These are phyloP conservation scores for Phytopythium oedochilum DNA, from an alignment of 352 stramenopile species.

Conservation along the genomic window DNA sequence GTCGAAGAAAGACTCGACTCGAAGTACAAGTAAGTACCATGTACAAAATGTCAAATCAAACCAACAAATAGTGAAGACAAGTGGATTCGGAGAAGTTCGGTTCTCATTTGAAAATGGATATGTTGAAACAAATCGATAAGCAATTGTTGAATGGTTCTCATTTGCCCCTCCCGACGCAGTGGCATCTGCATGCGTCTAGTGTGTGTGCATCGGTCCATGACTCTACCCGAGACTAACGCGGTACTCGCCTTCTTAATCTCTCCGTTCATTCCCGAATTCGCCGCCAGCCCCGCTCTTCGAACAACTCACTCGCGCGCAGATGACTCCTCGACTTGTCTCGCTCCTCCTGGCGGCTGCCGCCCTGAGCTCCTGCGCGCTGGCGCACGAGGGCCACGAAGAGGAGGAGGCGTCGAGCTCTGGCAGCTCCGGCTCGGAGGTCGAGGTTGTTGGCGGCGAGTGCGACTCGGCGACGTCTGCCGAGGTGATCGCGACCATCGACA, in stretches of 20 bases:
- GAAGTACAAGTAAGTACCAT: no score
- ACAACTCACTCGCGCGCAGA: not conserved
- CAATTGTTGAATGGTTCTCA: no score
- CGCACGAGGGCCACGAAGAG: not conserved
- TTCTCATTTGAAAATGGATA: no score
- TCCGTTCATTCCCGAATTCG: not conserved
- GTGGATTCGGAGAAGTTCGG: no score
- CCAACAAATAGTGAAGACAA: no score
- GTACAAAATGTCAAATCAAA: no score
- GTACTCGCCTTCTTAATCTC: not conserved
- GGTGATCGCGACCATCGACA: slow-evolving; percentile 30
- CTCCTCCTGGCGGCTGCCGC: not conserved
- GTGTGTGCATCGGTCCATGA: no score
- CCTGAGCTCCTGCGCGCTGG: not conserved
- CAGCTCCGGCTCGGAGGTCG: not conserved
- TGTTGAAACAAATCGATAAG: no score
- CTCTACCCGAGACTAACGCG: no score
- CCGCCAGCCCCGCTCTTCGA: not conserved
- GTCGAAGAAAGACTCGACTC: no score
- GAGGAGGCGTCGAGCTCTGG: not conserved
- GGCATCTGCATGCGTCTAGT: no score
- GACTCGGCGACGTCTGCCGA: not conserved
- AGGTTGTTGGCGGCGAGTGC: not conserved
- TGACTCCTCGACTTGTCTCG: not conserved
- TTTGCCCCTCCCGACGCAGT: no score